Evolutionary conservation across 1,284 basidiomycete genomes (phyloP), one percentile per base, ranked within the genome.

Genomic region (Malassezia slooffiae): DNA sequence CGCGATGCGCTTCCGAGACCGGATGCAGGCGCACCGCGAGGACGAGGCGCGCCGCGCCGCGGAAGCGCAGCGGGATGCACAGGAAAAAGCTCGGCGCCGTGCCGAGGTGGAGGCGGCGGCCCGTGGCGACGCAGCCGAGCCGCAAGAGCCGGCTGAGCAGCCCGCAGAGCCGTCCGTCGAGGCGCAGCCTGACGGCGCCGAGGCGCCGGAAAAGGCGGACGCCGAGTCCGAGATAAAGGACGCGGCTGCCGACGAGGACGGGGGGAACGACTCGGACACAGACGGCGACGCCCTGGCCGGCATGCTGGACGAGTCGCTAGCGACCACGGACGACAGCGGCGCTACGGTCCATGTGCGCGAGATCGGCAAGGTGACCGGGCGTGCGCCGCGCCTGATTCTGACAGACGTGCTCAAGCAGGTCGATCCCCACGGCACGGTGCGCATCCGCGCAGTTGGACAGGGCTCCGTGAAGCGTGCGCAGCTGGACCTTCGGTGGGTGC

Each of bases 351-450:
- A 7, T 5, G 10, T 42, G 11, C 46, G 46, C 20, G 21, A 27
- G 15, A 37, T 41, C 11, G 15, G 55, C 28, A 63, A 60, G 47
- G 53, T 52, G 24, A 55, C 55, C 3, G 41, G 49, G 4, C 55
- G 59, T 26, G 52, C 62, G 5, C 62, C 64, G 10, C 56, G 58
- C 19, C 43, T 56, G 5, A 50, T 69, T 26, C 55, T 69, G 5
- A 51, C 50, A 10, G 64, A 69, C 23, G 56, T 24, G n/a, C 58
- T 65, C 5, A 60, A 66, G 21, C 72, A 72, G 41, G 54, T 71
- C 8, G 83, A 91, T 64, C 75, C 78, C 46, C 82, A 82, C 62
- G 85, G 87, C 10, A 78, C 79, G 9, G 74, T 84, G 51, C 75
- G 77, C 3, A 93, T 84, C 65, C 48, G 52, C 5, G 50, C 27